Base-by-base conservation (phyloP, 2,329 filamentous ascomycete species). In the Neophaeococcomyces mojaviensis region DNA sequence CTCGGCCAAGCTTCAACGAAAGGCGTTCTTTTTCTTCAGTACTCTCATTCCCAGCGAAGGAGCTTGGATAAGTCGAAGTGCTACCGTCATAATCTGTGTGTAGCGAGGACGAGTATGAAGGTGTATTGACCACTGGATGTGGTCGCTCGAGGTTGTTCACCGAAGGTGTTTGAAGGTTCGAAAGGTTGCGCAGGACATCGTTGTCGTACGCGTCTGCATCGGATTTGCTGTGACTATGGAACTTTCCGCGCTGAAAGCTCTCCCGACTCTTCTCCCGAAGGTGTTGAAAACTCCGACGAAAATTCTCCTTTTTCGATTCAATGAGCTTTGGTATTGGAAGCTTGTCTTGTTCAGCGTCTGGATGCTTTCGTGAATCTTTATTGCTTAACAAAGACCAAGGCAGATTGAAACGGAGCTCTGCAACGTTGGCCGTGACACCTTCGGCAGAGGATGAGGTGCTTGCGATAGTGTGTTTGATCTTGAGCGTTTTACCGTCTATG, bases 321-420 rank as follows among this genome's bases (percentile, higher is more conserved):
- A 45, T 28, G 10, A 48, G 35, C 19, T 46, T 32, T n/a, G 46
- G 38, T 12, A 45, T 46, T 10, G 44, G 46, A 4, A 49, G 31
- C 9, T 44, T 54, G 10, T 40, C 37, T 39, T 49, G 37, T 19
- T 40, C 37, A 34, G 51, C 20, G 40, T 52, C 18, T 35, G 36
- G 31, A 48, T 43, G 19, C 36, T 44, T 39, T 24, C 30, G 22
- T 55, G 54, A 18, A 8, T 37, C 33, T 39, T 49, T 47, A 46
- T 49, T 51, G 5, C 49, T 47, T 26, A 55, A 44, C 18, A 52
- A 43, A 7, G 53, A 47, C 56, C 56, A 71, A 64, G 39, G 75
- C 0, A 95, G 76, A 61, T 94, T 95, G 72, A 95, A 96, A 15
- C 89, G 81, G 49, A 97, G 70, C 64, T 96, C 90, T 63, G 87